Evolutionary conservation across 2,329 filamentous ascomycete species (phyloP).

Genomic region (Coniella vitis): DNA sequence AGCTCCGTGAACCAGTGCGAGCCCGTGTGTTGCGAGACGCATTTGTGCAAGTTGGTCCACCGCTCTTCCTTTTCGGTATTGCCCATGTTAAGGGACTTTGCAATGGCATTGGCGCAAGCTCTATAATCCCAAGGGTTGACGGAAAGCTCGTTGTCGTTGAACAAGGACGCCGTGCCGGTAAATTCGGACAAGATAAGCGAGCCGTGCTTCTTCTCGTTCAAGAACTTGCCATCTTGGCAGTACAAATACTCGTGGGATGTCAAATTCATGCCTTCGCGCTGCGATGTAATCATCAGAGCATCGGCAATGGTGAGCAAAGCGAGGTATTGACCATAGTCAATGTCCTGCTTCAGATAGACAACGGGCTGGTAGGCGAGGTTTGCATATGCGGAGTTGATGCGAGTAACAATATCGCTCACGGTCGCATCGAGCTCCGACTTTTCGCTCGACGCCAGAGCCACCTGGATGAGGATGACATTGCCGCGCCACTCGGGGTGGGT

Average conservation of each 20-base stretch:
- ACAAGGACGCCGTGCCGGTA: slow-evolving; percentile 83
- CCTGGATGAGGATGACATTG: slow-evolving; percentile 85
- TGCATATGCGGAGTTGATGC: slow-evolving; percentile 87
- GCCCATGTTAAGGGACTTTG: slow-evolving; percentile 72
- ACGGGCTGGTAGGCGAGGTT: slow-evolving; percentile 88
- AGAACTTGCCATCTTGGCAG: slow-evolving; percentile 76
- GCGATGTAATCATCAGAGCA: slow-evolving; percentile 86
- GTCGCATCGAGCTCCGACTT: slow-evolving; percentile 81
- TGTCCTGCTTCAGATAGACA: slow-evolving; percentile 91
- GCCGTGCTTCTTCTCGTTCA: slow-evolving; percentile 69
- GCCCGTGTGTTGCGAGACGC: slow-evolving; percentile 76
- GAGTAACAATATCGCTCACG: slow-evolving; percentile 87
- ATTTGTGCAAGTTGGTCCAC: slow-evolving; percentile 66
- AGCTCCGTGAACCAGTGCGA: slow-evolving; percentile 81
- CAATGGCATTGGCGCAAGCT: slow-evolving; percentile 80
- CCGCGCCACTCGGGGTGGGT: slow-evolving; percentile 87
- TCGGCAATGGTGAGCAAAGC: slow-evolving; percentile 85
- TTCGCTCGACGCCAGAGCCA: slow-evolving; percentile 84
- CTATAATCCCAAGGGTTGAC: slow-evolving; percentile 96
- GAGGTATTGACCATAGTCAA: slow-evolving; percentile 88
- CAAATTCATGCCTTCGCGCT: slow-evolving; percentile 95
- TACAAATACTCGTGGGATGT: slow-evolving; percentile 92
- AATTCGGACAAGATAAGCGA: slow-evolving; percentile 93
- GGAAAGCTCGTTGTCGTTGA: slow-evolving; percentile 70
- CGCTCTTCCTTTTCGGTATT: slow-evolving; percentile 65